phyloP scores from a whole-genome alignment of 202 grass and related monocot genomes.

The Musa balbisiana region DNA sequence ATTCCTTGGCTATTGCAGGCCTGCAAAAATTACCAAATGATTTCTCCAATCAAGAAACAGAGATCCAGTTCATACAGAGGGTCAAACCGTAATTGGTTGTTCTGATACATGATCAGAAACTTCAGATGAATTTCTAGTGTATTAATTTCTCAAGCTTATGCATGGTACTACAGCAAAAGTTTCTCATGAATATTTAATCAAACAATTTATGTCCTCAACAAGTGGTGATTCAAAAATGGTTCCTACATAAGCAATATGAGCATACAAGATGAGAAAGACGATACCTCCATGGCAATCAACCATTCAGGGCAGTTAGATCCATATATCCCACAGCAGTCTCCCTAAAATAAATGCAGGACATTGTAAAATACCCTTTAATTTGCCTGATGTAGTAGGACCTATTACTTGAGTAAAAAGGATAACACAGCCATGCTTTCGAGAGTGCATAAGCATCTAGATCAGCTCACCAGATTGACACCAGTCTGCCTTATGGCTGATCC shows the following conservation, averaged over 20 bases:
- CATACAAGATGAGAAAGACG: slow-evolving; percentile 6
- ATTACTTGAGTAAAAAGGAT: too few species aligned
- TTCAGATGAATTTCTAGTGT: too few species aligned
- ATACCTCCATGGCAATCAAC: slow-evolving; percentile 94
- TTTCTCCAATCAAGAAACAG: background rate
- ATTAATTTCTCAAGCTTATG: background rate
- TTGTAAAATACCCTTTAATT: too few species aligned
- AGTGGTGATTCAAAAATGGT: too few species aligned
- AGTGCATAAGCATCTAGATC: background rate
- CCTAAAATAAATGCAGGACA: slow-evolving; percentile 24
- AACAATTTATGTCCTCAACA: too few species aligned
- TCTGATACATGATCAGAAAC: too few species aligned
- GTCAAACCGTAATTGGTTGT: too few species aligned
- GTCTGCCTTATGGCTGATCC: slow-evolving; percentile 50
- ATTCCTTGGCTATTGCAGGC: slow-evolving; percentile 88
- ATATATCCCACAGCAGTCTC: slow-evolving; percentile 83
- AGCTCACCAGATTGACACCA: slow-evolving; percentile 44
- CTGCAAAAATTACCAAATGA: slow-evolving; percentile 27
- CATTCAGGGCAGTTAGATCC: slow-evolving; percentile 95
- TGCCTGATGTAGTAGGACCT: too few species aligned
- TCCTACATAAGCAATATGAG: background rate
- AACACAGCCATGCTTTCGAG: too few species aligned
- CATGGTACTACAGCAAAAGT: background rate
- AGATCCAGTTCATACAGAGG: too few species aligned
- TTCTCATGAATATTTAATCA: too few species aligned